phyloP scores from a whole-genome alignment of 1,284 basidiomycete species.

The Malassezia psittaci region DNA sequence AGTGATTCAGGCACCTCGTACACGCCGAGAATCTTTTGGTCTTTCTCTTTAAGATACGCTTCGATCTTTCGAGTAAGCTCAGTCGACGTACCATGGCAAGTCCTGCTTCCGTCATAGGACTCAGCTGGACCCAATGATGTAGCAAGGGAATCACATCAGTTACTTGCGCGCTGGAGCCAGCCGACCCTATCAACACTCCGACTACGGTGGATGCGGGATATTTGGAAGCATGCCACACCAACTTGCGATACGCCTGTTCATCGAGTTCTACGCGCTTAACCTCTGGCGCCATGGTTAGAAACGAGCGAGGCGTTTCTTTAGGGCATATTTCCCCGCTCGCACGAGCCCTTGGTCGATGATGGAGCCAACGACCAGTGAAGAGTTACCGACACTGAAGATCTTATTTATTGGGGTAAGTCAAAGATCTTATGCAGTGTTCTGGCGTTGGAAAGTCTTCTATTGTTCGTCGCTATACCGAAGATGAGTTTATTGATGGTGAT shows the following conservation, averaged over 20 bases:
- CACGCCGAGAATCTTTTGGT: constrained; percentile 7
- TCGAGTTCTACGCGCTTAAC: not conserved
- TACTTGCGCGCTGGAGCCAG: not conserved
- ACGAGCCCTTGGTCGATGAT: not conserved
- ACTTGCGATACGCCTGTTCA: constrained; percentile 14
- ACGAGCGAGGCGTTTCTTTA: not conserved
- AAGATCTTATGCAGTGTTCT: constrained; percentile 54
- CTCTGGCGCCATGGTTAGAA: constrained; percentile 5
- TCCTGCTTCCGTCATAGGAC: constrained; percentile 18
- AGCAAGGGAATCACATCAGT: constrained; percentile 16
- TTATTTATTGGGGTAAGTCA: constrained; percentile 52
- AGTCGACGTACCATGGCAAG: constrained; percentile 15
- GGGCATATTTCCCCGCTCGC: constrained; percentile 5
- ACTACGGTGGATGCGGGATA: constrained; percentile 13
- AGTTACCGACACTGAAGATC: constrained; percentile 50
- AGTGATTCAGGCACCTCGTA: constrained; percentile 18
- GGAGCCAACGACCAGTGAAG: constrained; percentile 22
- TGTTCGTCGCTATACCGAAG: constrained; percentile 84
- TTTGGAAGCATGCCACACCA: constrained; percentile 19
- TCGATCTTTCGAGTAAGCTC: not conserved
- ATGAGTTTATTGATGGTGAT: constrained; percentile 90
- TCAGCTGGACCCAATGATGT: constrained; percentile 17
- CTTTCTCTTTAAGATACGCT: not conserved
- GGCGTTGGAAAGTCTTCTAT: constrained; percentile 79
- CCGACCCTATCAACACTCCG: constrained; percentile 16